phyloP scores from a whole-genome alignment of 371 early-diverging fungal species.

The Basidiobolus meristosporus region DNA sequence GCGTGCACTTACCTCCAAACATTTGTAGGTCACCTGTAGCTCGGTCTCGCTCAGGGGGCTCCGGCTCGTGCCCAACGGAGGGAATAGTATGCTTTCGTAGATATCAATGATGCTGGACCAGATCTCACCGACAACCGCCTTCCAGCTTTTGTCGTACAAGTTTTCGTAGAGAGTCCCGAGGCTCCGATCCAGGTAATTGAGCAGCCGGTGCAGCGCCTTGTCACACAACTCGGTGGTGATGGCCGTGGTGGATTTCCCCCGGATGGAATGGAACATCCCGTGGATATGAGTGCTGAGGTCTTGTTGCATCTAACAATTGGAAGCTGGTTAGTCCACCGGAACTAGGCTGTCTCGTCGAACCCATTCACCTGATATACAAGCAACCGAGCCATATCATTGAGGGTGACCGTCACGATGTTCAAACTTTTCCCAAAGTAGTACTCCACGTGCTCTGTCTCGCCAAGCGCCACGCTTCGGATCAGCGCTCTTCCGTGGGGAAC shows the following conservation, averaged over 20 bases:
- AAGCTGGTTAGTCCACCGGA: background rate
- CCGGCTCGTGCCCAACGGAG: conserved; percentile 64
- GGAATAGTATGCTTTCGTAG: conserved; percentile 54
- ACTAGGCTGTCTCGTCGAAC: background rate
- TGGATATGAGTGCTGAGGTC: too few species aligned
- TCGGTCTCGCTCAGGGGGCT: conserved; percentile 48
- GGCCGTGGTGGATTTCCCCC: conserved; percentile 10
- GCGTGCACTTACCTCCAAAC: conserved; percentile 46
- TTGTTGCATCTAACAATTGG: background rate
- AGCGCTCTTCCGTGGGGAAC: conserved; percentile 67
- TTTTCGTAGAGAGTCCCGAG: conserved; percentile 53
- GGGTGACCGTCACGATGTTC: conserved; percentile 48
- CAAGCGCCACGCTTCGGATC: conserved; percentile 73
- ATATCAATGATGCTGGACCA: conserved; percentile 69
- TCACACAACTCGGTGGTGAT: conserved; percentile 60
- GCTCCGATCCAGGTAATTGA: conserved; percentile 76
- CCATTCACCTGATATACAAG: conserved; percentile 39
- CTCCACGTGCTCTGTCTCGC: conserved; percentile 79
- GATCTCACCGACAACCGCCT: conserved; percentile 52
- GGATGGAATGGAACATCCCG: too few species aligned
- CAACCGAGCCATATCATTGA: conserved; percentile 42
- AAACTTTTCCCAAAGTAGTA: conserved; percentile 80
- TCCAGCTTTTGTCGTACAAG: conserved; percentile 59
- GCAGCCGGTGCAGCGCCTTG: conserved; percentile 46
- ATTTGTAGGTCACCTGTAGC: conserved; percentile 51